phyloP scores from a whole-genome alignment of 306 rosid genomes.

The Prinsepia uniflora region DNA sequence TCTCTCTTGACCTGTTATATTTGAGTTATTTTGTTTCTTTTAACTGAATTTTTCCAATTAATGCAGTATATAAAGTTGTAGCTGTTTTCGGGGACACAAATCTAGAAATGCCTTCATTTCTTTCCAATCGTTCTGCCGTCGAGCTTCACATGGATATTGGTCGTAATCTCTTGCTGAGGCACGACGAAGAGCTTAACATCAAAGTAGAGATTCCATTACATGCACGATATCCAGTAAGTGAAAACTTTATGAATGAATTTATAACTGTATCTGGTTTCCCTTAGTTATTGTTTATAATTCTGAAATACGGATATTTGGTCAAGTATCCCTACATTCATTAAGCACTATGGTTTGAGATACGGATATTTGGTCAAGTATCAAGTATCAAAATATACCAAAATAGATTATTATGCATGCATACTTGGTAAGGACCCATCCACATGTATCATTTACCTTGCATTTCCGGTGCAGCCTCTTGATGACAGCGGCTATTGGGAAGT shows the following conservation, averaged over 20 bases:
- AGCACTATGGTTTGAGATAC: not conserved
- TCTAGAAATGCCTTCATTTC: constrained; percentile 74
- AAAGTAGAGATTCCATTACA: constrained; percentile 63
- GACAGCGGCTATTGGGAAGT: constrained; percentile 68
- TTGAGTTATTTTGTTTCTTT: constrained; percentile 12
- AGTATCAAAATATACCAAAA: not conserved
- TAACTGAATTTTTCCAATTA: constrained; percentile 4
- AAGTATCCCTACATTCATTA: not conserved
- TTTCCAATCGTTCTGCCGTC: constrained; percentile 73
- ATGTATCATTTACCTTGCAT: not conserved
- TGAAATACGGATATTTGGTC: not conserved
- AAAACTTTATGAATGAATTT: constrained; percentile 2
- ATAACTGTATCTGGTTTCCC: not conserved
- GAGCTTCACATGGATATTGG: constrained; percentile 64
- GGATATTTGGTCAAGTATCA: not conserved
- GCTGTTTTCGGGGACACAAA: constrained; percentile 90
- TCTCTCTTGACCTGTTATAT: constrained; percentile 8
- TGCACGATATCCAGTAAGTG: constrained; percentile 75
- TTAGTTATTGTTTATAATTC: not conserved
- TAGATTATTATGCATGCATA: not conserved
- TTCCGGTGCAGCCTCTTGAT: constrained; percentile 55
- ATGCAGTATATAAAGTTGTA: constrained; percentile 48
- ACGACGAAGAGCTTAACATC: constrained; percentile 31
- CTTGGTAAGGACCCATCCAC: not conserved
- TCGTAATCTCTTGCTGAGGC: constrained; percentile 27